Percentiles rank a stretch among this genome's conserved stretches.
Conservation (phyloP, 1,284 basidiomycete species). For the Ganoderma meredithae region DNA sequence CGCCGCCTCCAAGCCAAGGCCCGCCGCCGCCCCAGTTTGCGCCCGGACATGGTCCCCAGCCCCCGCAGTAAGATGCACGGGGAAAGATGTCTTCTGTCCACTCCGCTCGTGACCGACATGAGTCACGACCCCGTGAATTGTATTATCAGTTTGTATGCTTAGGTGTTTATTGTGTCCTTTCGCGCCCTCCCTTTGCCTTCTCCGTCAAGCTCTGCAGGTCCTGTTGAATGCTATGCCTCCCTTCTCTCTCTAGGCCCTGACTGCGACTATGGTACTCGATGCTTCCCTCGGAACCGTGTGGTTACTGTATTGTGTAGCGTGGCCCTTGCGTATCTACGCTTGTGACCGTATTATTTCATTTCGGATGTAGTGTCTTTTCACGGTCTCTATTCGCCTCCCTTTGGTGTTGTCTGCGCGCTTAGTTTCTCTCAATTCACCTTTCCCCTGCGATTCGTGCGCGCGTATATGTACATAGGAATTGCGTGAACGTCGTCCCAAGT, state of each 20-base stretch:
- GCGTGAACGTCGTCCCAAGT: neutral
- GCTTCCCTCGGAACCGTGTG: neutral
- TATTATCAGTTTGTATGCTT: conserved; percentile 20
- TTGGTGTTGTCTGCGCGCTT: neutral
- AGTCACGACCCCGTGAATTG: neutral
- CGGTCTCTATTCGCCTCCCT: neutral
- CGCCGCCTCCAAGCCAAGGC: conserved; percentile 13
- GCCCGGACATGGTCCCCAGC: conserved; percentile 16
- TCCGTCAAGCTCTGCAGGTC: neutral
- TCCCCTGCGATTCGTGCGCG: neutral
- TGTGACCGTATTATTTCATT: neutral
- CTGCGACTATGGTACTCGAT: conserved; percentile 2
- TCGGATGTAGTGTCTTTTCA: neutral
- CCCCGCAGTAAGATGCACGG: conserved; percentile 17
- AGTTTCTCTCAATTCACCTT: neutral
- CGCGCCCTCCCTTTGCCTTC: neutral
- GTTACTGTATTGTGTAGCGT: conserved; percentile 6
- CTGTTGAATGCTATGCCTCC: neutral
- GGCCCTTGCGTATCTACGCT: neutral
- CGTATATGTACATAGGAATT: neutral
- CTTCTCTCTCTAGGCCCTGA: neutral
- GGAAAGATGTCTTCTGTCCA: neutral
- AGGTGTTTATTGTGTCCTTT: conserved; percentile 13
- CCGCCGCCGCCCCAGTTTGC: conserved; percentile 27
- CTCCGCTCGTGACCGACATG: neutral